phyloP scores from a whole-genome alignment of 2,329 filamentous ascomycete species.

The Diaporthe vaccinii region DNA sequence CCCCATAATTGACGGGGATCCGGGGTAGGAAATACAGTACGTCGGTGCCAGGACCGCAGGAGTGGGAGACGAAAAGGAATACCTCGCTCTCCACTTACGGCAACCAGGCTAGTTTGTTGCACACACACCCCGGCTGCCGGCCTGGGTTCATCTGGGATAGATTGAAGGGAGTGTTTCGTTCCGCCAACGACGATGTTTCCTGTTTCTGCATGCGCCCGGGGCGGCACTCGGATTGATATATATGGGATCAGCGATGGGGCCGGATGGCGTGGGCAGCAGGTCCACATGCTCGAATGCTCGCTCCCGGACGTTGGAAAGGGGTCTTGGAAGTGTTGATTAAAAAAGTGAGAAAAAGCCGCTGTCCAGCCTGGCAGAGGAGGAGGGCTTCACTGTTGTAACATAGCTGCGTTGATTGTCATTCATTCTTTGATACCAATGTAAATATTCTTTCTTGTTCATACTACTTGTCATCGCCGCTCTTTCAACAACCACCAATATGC shows the following conservation, averaged over 20 bases:
- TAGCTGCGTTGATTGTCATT: conserved; percentile 21
- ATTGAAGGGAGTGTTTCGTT: conserved; percentile 33
- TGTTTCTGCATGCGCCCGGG: conserved; percentile 13
- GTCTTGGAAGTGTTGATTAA: neutral
- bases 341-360: conserved; percentile 7
- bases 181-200: conserved; percentile 25
- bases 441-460: neutral
- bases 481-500: conserved; percentile 13
- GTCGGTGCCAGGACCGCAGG: neutral
- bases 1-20: conserved; percentile 31
- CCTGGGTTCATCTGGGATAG: conserved; percentile 16
- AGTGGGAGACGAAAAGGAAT: conserved; percentile 15
- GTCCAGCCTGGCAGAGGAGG: neutral
- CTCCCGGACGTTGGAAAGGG: conserved; percentile 21
- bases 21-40: conserved; percentile 23
- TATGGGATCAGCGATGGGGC: conserved; percentile 14
- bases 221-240: neutral
- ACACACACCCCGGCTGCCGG: neutral
- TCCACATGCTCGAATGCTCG: conserved; percentile 6
- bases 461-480: neutral
- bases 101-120: neutral
- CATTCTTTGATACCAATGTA: neutral
- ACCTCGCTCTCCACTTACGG: conserved; percentile 29
- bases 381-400: neutral
- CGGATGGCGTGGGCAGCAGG: conserved; percentile 20